Conservation (phyloP, 805 yeast genomes). For the Yueomyces sp. region DNA sequence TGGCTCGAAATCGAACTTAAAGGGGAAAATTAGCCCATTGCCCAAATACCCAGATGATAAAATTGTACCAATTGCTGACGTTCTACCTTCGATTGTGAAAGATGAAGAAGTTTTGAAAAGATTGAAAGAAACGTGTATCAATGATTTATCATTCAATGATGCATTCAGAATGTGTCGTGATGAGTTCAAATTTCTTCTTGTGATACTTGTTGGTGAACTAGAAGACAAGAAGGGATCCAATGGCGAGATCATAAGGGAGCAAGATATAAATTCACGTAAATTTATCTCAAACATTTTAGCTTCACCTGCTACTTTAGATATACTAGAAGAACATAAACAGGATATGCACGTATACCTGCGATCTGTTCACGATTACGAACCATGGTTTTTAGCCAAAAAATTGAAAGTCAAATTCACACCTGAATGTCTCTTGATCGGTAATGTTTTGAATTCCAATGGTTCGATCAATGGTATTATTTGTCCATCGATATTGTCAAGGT, state of each 20-base stretch:
- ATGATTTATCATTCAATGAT: slow-evolving; percentile 27
- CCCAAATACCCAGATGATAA: slow-evolving; percentile 13
- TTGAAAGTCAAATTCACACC: slow-evolving; percentile 44
- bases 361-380: slow-evolving; percentile 48
- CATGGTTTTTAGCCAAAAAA: slow-evolving; percentile 49
- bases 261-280: slow-evolving; percentile 22
- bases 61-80: slow-evolving; percentile 2
- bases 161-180: slow-evolving; percentile 27
- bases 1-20: slow-evolving; percentile 7
- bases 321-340: slow-evolving; percentile 23
- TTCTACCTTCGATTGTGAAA: slow-evolving; percentile 3
- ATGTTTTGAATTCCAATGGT: slow-evolving; percentile 36
- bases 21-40: slow-evolving; percentile 6
- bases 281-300: slow-evolving; percentile 34
- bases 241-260: neutral
- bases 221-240: neutral
- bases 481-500: slow-evolving; percentile 23
- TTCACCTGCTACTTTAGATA: slow-evolving; percentile 30
- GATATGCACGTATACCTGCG: slow-evolving; percentile 52
- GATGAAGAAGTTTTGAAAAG: slow-evolving; percentile 4
- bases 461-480: slow-evolving; percentile 19
- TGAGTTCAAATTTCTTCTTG: slow-evolving; percentile 37
- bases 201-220: slow-evolving; percentile 35
- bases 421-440: slow-evolving; percentile 37
- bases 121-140: slow-evolving; percentile 2